Evolutionary conservation across 768 basidiomycete species (phyloP).

Genomic region (Trametes maxima): DNA sequence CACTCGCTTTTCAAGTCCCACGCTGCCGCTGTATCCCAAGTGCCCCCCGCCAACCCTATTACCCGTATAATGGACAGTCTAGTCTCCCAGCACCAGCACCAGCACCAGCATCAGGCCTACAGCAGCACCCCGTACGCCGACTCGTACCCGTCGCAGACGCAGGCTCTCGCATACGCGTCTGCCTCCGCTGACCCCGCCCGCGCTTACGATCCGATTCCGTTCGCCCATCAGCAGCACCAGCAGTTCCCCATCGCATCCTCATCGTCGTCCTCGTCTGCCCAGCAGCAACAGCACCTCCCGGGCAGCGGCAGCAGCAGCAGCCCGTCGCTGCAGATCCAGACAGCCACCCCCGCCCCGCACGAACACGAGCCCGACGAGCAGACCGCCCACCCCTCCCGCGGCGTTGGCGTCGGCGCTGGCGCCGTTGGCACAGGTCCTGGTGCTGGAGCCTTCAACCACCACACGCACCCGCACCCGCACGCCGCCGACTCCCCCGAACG

Average conservation of each 20-base stretch:
- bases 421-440: too few relatives aligned
- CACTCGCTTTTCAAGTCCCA: background rate
- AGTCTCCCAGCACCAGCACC: slow-evolving; percentile 18
- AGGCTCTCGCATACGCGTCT: background rate
- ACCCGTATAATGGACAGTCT: slow-evolving; percentile 23
- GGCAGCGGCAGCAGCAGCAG: background rate
- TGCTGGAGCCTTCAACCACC: background rate
- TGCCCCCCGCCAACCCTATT: background rate
- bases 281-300: background rate
- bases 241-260: background rate
- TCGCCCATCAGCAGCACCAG: too few relatives aligned
- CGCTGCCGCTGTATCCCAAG: slow-evolving; percentile 3
- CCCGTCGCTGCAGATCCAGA: slow-evolving; percentile 32
- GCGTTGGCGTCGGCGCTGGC: too few relatives aligned
- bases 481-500: background rate
- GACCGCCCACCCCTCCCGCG: slow-evolving; percentile 34
- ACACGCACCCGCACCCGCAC: background rate
- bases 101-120: background rate
- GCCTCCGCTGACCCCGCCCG: background rate
- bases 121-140: slow-evolving; percentile 3
- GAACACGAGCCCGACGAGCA: slow-evolving; percentile 34
- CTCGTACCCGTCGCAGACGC: slow-evolving; percentile 1
- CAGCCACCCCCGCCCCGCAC: slow-evolving; percentile 25
- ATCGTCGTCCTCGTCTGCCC: background rate
- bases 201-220: background rate